Evolutionary conservation across 176 grass and related monocot genomes (phyloP), one percentile per base, ranked within the genome.

Genomic region (Oropetium thomaeum): DNA sequence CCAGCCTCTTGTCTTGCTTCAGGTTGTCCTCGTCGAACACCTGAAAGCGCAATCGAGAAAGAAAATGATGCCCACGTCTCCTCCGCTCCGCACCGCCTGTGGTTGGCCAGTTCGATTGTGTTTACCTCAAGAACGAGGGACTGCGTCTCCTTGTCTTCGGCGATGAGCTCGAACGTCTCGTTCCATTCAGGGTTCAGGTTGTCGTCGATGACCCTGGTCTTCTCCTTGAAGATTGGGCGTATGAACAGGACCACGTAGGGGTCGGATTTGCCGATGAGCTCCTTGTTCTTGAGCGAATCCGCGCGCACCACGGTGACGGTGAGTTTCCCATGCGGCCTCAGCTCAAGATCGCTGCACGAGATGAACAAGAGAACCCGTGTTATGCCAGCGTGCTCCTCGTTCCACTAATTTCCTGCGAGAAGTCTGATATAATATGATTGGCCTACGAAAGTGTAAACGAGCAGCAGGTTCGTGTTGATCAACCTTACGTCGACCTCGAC

Each of bases 141-240:
- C 77, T 99, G 96, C 65, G 92, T 99, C 86, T 95, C 96, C 92
- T 90, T 95, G 69, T 95, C 91, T 65, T 99, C 92, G 23, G 92
- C 71, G 75, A 99, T 79, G 38, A 99, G 69, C 41, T 92, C 65
- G 53, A 99, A 95, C 13, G 92, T 88, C 84, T 95, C 96, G 58
- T 92, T 86, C 96, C 92, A 95, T 58, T 88, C 89, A 38, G 96
- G 96, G 62, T 67, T 92, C 38, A 99, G 91, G 79, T 95, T 90
- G 87, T 99, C 89, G 45, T 90, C 87, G 44, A 99, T 92, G 27
- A 90, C 87, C 49, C 69, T 88, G n/a, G 96, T 99, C 80, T 84
- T 99, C 65, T 82, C 84, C 74, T 90, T 99, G 84, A 99, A 99
- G 71, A 95, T 92, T n/a, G 96, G 96, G 38, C 92, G 81, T 62